Evolutionary conservation across 331 rosid genomes (phyloP), one percentile per base, ranked within the genome.

Genomic region (Pyracantha coccinea): DNA sequence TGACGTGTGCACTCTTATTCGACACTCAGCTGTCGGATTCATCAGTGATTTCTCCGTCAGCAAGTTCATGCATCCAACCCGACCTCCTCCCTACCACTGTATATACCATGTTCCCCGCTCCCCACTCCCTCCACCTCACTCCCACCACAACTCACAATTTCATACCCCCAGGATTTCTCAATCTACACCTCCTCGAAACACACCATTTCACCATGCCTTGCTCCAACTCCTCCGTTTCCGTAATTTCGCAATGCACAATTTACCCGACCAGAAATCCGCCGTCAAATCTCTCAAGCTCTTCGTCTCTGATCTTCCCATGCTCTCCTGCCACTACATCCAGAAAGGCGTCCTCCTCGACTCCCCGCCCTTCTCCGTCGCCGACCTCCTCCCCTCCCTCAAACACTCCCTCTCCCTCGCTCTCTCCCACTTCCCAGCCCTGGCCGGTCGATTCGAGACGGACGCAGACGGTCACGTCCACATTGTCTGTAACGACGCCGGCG

Each of bases 281-380:
- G 15, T 80, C 8, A 72, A 84, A 21, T 78, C 92, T 2, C 83
- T 93, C 11, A 88, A 85, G 72, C 97, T 91, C 73, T 91, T 94
- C 0, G 97, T 93, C 41, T 91, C 97, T 4, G 98, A 93, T 65
- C 89, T 93, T 6, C 98, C 98, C 4, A 91, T 93, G 98, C 90
- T 93, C 32, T 91, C 98, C 0, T 91, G 97, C 74, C 98, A 93
- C 62, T 93, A 93, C 77, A 93, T 93, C 71, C 98, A 93, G 35
- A 93, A 93, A 69, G 97, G 98, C 0, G 91, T 91, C 6, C 74
- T 93, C 2, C 75, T 93, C 25, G 32, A 80, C 5, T 61, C 82
- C 27, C 97, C 96, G 0, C 90, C 98, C n/a, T 76, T 72, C 70
- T 78, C 97, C 65, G 50, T 80, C 1, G 68, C 75, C 21, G 78